Base-by-base conservation (phyloP, 2,329 filamentous ascomycete species). In the Alternaria sp. region DNA sequence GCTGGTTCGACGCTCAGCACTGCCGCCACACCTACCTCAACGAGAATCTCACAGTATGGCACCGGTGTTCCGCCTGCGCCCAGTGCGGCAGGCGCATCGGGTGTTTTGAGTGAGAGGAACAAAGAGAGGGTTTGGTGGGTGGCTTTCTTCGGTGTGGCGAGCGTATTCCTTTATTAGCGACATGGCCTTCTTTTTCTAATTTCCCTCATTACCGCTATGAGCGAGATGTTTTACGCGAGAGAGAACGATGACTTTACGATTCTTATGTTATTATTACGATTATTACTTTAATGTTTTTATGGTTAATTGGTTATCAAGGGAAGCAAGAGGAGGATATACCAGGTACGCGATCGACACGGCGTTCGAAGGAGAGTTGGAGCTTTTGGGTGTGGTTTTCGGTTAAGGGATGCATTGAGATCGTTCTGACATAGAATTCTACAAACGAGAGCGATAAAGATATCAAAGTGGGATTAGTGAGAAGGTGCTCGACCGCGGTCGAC, bases 81-180 rank as follows among this genome's bases (percentile, higher is more conserved):
- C 5, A 71, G 65, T 28, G 67, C 67, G 12, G 63, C 60, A 28
- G 68, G 68, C 9, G 62, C 62, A 5, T 58, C 63, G 6, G 60
- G 46, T 5, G 40, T 46, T 9, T 6, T 66, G 11, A 54, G 53
- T 18, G 25, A 50, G 1, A 59, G 50, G 28, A 57, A 52, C 2
- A 72, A 70, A 22, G 73, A 76, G 53, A 63, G 53, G 46, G 74
- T 76, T 0, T 77, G 75, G 74, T 77, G 75, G 75, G 41, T 76
- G 9, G 56, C 67, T 1, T 74, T 76, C 45, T 45, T 76, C 5
- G 28, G 71, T 9, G 66, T 11, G 2, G 28, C 11, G 5, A 30
- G 28, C 28, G 28, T 30, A 30, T 30, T 30, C 5, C 68, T 22
- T 27, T 69, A 1, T 9, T 74, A 8, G 36, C 70, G 11, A 30